These are phyloP conservation scores for Asterochloris erici DNA, from an alignment of 139 green algal species.

Conservation along the genomic window DNA sequence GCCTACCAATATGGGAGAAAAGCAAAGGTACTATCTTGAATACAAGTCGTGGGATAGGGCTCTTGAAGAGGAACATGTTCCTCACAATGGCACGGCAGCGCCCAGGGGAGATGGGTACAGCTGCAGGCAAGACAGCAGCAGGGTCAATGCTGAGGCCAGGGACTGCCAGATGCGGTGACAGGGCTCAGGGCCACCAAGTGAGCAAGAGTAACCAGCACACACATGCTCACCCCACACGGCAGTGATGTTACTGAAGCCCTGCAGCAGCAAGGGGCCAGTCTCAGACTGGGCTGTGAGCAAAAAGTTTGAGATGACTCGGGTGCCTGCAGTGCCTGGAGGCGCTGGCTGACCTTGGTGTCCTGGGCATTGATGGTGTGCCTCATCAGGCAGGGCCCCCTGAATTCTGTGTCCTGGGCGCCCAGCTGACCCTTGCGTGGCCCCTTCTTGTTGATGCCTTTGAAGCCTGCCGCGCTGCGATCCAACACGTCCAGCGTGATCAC, in stretches of 20 bases:
- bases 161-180: no score
- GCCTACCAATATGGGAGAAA: background rate
- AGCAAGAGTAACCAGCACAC: background rate
- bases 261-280: no score
- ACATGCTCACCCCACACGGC: background rate
- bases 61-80: slow-evolving; percentile 53
- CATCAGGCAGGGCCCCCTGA: slow-evolving; percentile 35
- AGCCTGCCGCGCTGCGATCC: slow-evolving; percentile 20
- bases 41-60: slow-evolving; percentile 19
- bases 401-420: slow-evolving; percentile 42
- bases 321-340: no score
- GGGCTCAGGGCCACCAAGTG: no score
- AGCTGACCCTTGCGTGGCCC: slow-evolving; percentile 36
- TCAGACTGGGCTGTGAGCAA: no score
- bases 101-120: slow-evolving; percentile 31
- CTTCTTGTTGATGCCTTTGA: slow-evolving; percentile 31
- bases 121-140: background rate
- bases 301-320: no score
- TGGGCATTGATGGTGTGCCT: slow-evolving; percentile 40
- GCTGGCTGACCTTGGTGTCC: slow-evolving; percentile 7
- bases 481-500: slow-evolving; percentile 35
- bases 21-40: slow-evolving; percentile 6
- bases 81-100: slow-evolving; percentile 40
- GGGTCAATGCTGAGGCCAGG: slow-evolving; percentile 1
- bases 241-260: slow-evolving; percentile 48